Base-by-base conservation (phyloP, 805 yeast species). In the Saccharomycopsis selenospora region DNA sequence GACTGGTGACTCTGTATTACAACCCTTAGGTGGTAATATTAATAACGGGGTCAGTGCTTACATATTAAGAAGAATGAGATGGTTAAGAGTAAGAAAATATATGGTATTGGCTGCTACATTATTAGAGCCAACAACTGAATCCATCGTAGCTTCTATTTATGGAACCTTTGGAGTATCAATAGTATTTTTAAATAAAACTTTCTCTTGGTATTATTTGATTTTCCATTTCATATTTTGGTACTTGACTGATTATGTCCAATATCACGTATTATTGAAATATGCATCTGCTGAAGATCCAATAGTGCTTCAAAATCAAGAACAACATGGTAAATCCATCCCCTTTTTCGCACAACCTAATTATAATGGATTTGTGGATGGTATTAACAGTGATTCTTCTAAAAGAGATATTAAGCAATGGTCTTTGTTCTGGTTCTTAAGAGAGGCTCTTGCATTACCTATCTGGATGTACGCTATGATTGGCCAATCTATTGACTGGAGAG, bases 91-190 rank as follows among this genome's bases (percentile, higher is more conserved):
- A 10, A 69, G 96, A 28, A 85, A 83, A 59, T 86, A 85, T 61
- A 87, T 88, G 95, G 96, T 88, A 2, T 66, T 82, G 26, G 79
- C 79, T 11, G 96, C 96, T 1, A 88, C 96, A 0, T 61, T 88
- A 44, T 67, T 87, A 24, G 96, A 88, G 59, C 96, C 96, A 2
- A 75, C 90, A 4, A 88, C 96, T 0, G 96, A 88, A 61, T 75
- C 83, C 42, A 53, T 88, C 1, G 61, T 86, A 2, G 73, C 81
- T 56, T 93, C 91, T 0, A 18, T 73, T 0, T 75, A 77, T 60
- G 95, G 95, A 3, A 67, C 82, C 0, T 76, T 70, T 59, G 82
- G 81, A 2, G 55, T 79, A 1, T 71, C 81, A 6, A 67, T 69
- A 2, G 48, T 82, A 14, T 66, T 76, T 33, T 60, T 66, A 7